Evolutionary conservation across 768 basidiomycete genomes (phyloP).

Genomic region (Tephrocybe sp.): DNA sequence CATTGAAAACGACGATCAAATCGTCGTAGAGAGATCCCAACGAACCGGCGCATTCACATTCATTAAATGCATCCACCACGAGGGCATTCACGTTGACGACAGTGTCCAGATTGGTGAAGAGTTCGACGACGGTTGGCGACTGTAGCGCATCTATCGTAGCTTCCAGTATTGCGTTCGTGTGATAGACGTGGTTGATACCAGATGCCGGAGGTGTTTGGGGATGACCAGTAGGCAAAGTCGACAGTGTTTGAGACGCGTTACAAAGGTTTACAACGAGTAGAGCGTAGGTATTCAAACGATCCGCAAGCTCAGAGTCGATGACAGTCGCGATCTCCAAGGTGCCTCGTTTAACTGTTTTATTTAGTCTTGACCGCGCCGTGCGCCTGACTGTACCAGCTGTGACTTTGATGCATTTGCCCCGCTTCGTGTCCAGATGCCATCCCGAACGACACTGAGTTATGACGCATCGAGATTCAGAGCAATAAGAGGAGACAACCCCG

Average conservation of each 20-base stretch:
- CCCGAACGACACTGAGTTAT: constrained; percentile 26
- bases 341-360: constrained; percentile 13
- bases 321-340: constrained; percentile 3
- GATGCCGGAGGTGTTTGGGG: constrained; percentile 5
- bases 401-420: constrained; percentile 19
- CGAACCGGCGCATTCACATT: constrained; percentile 20
- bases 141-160: constrained; percentile 20
- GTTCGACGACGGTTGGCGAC: constrained; percentile 18
- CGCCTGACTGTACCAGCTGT: constrained; percentile 9
- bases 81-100: constrained; percentile 21
- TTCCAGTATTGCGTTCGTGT: constrained; percentile 19
- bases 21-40: constrained; percentile 14
- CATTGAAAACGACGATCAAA: constrained; percentile 18
- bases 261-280: constrained; percentile 21
- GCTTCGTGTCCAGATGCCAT: constrained; percentile 22
- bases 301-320: constrained; percentile 17
- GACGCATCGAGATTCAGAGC: constrained; percentile 25
- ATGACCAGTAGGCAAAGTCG: background rate
- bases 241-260: constrained; percentile 1
- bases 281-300: constrained; percentile 18
- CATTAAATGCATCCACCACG: constrained; percentile 15
- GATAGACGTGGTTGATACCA: constrained; percentile 13
- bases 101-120: constrained; percentile 18
- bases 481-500: constrained; percentile 22
- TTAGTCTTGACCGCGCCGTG: constrained; percentile 15